Conservation (phyloP, 768 basidiomycete genomes). For the Amanita inopinata region DNA sequence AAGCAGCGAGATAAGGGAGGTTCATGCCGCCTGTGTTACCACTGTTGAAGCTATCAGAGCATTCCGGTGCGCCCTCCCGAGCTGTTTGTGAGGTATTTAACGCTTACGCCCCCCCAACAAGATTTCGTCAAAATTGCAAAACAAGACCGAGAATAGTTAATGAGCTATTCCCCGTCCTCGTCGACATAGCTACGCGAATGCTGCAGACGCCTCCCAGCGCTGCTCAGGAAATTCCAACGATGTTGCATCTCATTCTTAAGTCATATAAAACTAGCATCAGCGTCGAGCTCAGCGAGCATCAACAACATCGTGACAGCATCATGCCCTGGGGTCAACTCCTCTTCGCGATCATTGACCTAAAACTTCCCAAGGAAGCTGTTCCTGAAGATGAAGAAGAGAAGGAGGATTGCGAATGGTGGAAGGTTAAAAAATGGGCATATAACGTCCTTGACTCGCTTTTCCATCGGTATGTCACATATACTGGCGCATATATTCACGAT, state of each 20-base stretch:
- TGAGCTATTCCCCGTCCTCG: constrained; percentile 66
- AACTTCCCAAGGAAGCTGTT: constrained; percentile 53
- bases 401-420: constrained; percentile 83
- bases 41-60: constrained; percentile 71
- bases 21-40: constrained; percentile 75
- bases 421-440: constrained; percentile 90
- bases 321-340: constrained; percentile 84
- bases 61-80: constrained; percentile 42
- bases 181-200: constrained; percentile 63
- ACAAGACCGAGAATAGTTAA: constrained; percentile 48
- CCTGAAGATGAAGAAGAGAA: constrained; percentile 68
- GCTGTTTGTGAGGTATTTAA: background rate
- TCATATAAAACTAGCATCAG: constrained; percentile 77
- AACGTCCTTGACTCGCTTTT: constrained; percentile 71
- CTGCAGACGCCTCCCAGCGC: constrained; percentile 49
- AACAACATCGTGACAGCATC: constrained; percentile 64
- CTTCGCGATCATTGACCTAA: constrained; percentile 69
- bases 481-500: background rate
- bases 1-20: constrained; percentile 58
- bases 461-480: constrained; percentile 39
- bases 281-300: constrained; percentile 62
- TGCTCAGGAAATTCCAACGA: constrained; percentile 69
- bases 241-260: constrained; percentile 83
- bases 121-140: constrained; percentile 61
- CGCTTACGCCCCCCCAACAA: constrained; percentile 17